Conservation (phyloP, 192 early-diverging fungal genomes). For the Mortierella antarctica region DNA sequence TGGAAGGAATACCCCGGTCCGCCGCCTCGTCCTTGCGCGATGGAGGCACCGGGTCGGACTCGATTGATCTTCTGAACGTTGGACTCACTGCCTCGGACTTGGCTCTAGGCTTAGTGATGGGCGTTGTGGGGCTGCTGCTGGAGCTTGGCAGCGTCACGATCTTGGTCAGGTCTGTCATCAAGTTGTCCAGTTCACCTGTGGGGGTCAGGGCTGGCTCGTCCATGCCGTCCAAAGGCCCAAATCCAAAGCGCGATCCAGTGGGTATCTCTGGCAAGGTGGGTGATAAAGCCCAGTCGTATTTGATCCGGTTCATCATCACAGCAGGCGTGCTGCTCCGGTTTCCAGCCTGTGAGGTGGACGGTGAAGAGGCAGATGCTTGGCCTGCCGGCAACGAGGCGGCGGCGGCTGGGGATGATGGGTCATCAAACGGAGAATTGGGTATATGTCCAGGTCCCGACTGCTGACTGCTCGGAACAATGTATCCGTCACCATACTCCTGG, state of each 20-base stretch:
- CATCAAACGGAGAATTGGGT: not conserved
- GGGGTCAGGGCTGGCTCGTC: not conserved
- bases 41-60: not conserved
- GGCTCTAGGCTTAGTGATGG: not conserved
- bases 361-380: not conserved
- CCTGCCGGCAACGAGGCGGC: not conserved
- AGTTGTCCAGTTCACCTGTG: no score
- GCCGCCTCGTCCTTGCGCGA: not conserved
- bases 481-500: slow-evolving; percentile 15
- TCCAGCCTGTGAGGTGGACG: not conserved
- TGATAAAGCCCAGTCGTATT: slow-evolving; percentile 35
- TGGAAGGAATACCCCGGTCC: not conserved
- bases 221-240: slow-evolving; percentile 30
- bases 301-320: slow-evolving; percentile 49
- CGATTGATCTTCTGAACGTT: slow-evolving; percentile 2
- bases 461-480: not conserved
- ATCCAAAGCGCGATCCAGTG: slow-evolving; percentile 8
- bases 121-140: not conserved
- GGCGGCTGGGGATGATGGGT: not conserved
- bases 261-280: slow-evolving; percentile 23
- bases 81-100: not conserved
- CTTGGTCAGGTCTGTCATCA: not conserved
- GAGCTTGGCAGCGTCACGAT: not conserved
- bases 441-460: not conserved
- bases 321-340: slow-evolving; percentile 40